These are phyloP conservation scores for Xerocomus subilludens DNA, from an alignment of 1,284 basidiomycete genomes.

Conservation along the genomic window DNA sequence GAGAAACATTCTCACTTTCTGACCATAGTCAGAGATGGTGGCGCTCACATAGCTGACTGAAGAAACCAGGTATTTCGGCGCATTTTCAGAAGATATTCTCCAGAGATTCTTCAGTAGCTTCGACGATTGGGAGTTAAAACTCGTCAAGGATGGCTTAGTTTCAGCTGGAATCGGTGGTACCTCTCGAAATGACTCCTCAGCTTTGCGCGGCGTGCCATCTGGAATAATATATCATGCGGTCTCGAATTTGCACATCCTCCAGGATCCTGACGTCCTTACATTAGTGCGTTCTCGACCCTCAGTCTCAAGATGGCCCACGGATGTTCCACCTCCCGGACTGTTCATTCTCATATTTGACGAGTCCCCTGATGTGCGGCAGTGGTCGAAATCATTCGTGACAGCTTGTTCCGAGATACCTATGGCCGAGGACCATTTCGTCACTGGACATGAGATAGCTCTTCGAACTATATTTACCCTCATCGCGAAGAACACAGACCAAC, in stretches of 20 bases:
- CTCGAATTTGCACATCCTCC: slow-evolving; percentile 71
- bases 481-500: slow-evolving; percentile 30
- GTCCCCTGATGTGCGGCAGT: slow-evolving; percentile 62
- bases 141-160: slow-evolving; percentile 61
- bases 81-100: slow-evolving; percentile 63
- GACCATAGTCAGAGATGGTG: slow-evolving; percentile 15
- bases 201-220: slow-evolving; percentile 56
- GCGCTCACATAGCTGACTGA: slow-evolving; percentile 38
- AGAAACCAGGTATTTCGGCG: slow-evolving; percentile 70
- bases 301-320: slow-evolving; percentile 66
- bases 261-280: slow-evolving; percentile 61
- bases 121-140: slow-evolving; percentile 71
- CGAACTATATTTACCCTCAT: slow-evolving; percentile 53
- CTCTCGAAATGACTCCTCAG: slow-evolving; percentile 28
- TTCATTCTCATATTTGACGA: slow-evolving; percentile 69
- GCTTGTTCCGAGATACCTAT: slow-evolving; percentile 60
- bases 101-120: slow-evolving; percentile 73
- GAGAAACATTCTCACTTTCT: slow-evolving; percentile 29
- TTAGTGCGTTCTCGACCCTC: slow-evolving; percentile 60
- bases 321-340: slow-evolving; percentile 68
- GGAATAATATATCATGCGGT: slow-evolving; percentile 74
- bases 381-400: slow-evolving; percentile 64
- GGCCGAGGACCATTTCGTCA: slow-evolving; percentile 58
- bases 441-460: slow-evolving; percentile 61
- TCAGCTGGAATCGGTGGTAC: slow-evolving; percentile 51